Conservation (phyloP, 148 eudicot genomes). For the Nepenthes mirabilis region DNA sequence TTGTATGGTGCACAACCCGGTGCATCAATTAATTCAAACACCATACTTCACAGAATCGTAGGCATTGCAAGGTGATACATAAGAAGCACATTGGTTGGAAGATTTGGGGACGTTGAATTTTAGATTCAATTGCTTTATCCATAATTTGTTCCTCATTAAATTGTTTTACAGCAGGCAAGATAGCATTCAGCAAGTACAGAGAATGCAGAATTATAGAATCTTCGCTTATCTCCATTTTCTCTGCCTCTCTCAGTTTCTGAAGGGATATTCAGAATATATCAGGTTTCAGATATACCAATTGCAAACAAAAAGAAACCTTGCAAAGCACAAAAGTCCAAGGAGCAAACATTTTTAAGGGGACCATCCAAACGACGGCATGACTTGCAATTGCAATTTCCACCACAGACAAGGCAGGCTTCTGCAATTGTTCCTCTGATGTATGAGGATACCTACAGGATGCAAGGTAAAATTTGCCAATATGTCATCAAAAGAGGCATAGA, state of each 20-base stretch:
- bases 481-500: no score
- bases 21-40: no score
- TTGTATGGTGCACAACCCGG: no score
- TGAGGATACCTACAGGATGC: slow-evolving; percentile 36
- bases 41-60: background rate
- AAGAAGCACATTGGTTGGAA: background rate
- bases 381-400: slow-evolving; percentile 60
- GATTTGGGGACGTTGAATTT: slow-evolving; percentile 23
- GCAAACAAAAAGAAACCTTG: background rate
- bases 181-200: slow-evolving; percentile 25
- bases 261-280: background rate
- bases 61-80: background rate
- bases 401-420: slow-evolving; percentile 49
- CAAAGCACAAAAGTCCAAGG: background rate
- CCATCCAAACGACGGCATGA: slow-evolving; percentile 46
- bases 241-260: slow-evolving; percentile 13
- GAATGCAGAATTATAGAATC: slow-evolving; percentile 30
- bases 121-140: slow-evolving; percentile 53
- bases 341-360: slow-evolving; percentile 7
- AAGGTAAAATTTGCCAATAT: background rate
- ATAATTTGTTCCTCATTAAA: slow-evolving; percentile 33
- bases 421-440: slow-evolving; percentile 31
- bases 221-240: slow-evolving; percentile 14
- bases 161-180: slow-evolving; percentile 43
- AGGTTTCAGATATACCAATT: background rate